Base-by-base conservation (phyloP, 2,329 filamentous ascomycete genomes). In the Phyllachora maydis region DNA sequence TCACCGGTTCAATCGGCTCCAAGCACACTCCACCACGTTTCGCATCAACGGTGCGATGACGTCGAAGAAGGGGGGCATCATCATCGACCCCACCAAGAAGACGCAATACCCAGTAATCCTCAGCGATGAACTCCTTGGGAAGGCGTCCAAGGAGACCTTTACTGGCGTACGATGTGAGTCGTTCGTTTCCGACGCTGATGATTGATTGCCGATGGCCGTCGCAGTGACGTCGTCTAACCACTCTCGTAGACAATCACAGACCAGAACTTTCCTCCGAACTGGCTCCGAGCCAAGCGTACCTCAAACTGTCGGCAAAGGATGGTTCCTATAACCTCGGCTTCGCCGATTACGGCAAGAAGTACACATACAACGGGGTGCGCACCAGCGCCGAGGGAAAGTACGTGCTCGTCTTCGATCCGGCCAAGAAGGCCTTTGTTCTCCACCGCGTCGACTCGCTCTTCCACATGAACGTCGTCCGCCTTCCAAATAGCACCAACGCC, bases 371-470 rank as follows among this genome's bases (percentile, higher is more conserved):
- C 21, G 70, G 72, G 28, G 57, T 55, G 3, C 57, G 68, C 24
- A 58, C 57, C 26, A 58, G 54, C 13, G 56, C 59, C 28, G 54
- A 61, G 27, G 54, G 51, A 26, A 59, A 70, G 40, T 71, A 65
- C 38, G 62, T 71, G 18, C 59, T 91, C 24, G 63, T 85, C 28
- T 88, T 85, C 40, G 77, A 91, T 44, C 59, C 72, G 6, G 53
- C 58, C 11, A 68, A 66, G 24, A 68, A 85, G 38, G 72, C 63
- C 26, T 88, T 88, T 34, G 68, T 88, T 14, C 59, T 93, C 26
- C 81, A 93, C 50, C 69, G 68, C 24, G 55, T 93, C 26, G 67
- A 79, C 40, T 74, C 71, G n/a, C 70, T 71, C 18, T 75, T 91
- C 47, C 72, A 79, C 38, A 83, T 92, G 72, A 93, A 92, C 45